These are phyloP conservation scores for Pleurotus sapidus DNA, from an alignment of 768 basidiomycete species.

Conservation along the genomic window DNA sequence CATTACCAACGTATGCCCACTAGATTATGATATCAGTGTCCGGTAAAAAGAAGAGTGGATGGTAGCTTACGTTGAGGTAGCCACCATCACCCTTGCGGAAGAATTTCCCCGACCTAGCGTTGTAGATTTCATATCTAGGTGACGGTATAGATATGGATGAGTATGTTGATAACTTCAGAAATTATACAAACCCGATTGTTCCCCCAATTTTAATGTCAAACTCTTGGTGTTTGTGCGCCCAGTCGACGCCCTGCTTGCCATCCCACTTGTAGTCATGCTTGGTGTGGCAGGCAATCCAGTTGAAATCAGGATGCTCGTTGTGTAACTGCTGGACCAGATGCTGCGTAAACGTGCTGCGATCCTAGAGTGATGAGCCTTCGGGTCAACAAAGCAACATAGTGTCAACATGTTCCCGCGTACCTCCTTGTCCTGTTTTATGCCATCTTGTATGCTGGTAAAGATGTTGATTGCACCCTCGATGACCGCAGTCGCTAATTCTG, in stretches of 20 bases:
- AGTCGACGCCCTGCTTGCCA: slow-evolving; percentile 12
- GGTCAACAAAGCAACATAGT: neutral
- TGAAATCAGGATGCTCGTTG: slow-evolving; percentile 10
- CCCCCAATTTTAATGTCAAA: slow-evolving; percentile 13
- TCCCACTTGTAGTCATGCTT: slow-evolving; percentile 12
- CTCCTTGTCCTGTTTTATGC: neutral
- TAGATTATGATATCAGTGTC: neutral
- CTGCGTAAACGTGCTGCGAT: slow-evolving; percentile 11
- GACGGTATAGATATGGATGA: no score
- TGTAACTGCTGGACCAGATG: slow-evolving; percentile 2
- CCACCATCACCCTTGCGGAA: slow-evolving; percentile 5
- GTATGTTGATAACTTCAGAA: neutral
- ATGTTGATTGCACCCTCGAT: neutral
- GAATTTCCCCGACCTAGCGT: slow-evolving; percentile 2
- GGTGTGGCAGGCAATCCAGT: slow-evolving; percentile 13
- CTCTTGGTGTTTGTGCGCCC: slow-evolving; percentile 11
- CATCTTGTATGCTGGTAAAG: neutral
- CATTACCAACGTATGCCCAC: neutral
- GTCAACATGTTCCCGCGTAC: neutral
- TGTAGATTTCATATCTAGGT: slow-evolving; percentile 10
- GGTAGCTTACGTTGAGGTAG: slow-evolving; percentile 6
- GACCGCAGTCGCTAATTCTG: neutral
- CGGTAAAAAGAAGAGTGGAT: neutral
- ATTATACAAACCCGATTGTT: slow-evolving; percentile 11
- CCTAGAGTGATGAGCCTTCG: neutral